phyloP scores from a whole-genome alignment of 2,329 filamentous ascomycete species.

The Cladosporium sp. region DNA sequence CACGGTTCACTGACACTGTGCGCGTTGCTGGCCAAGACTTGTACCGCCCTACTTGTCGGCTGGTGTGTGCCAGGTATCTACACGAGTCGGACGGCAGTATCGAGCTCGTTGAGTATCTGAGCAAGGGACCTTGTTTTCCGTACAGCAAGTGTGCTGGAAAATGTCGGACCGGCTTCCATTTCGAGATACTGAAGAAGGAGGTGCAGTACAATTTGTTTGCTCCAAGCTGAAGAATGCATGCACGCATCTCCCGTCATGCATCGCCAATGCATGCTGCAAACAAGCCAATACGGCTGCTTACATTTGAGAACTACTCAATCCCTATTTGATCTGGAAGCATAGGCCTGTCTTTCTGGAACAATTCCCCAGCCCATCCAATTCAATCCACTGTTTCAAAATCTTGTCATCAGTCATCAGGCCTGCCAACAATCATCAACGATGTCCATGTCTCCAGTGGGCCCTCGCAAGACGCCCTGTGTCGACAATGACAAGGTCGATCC shows the following conservation, averaged over 20 bases:
- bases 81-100: conserved; percentile 6
- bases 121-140: conserved; percentile 13
- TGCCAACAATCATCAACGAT: not conserved
- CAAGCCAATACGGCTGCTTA: not conserved
- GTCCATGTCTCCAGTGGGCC: no score
- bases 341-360: no score
- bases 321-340: no score
- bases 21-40: not conserved
- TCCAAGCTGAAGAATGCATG: not conserved
- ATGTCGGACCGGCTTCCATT: conserved; percentile 10
- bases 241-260: not conserved
- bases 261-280: not conserved
- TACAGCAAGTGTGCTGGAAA: conserved; percentile 15
- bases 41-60: conserved; percentile 10
- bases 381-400: not conserved
- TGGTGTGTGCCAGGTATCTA: conserved; percentile 14
- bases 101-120: conserved; percentile 7
- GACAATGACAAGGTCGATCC: no score
- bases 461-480: no score
- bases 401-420: not conserved
- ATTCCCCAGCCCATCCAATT: not conserved
- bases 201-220: not conserved
- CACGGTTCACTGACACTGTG: conserved; percentile 5
- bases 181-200: conserved; percentile 2
- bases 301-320: no score